Base-by-base conservation (phyloP, 2,329 filamentous ascomycete species). In the Aspergillus floridensis region DNA sequence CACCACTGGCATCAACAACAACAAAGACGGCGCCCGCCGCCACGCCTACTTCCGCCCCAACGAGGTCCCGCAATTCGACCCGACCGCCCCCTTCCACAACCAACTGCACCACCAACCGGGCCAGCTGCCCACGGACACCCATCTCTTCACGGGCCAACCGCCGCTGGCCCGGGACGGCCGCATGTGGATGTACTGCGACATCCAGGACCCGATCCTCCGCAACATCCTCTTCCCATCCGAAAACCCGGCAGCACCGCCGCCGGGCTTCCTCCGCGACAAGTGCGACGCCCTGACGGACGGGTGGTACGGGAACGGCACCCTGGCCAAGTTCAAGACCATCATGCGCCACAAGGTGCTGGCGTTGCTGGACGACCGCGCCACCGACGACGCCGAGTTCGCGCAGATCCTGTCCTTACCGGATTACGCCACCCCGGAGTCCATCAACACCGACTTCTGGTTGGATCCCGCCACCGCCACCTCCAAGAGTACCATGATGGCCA, bases 161-260 rank as follows among this genome's bases (percentile, higher is more conserved):
- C 76, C 83, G 2, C 86, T 93, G 57, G 86, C 86, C 16, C 84
- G 85, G 1, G 92, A 96, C 69, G 92, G 92, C 44, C 95, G 95
- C 69, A 88, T 95, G 53, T 99, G 92, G 89, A 95, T 98, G 79
- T 84, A 96, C 26, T 96, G 92, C 77, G 95, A 99, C 73, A 88
- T 98, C 57, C 89, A 86, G 0, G 93, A 98, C 68, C 90, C 92
- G 0, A 71, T 93, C 1, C 80, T 98, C 1, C 78, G 80, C 0
- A 74, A 80, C 11, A 78, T 97, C 3, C 81, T 96, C 44, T 82
- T 87, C 21, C 84, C 85, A 0, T 80, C 87, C 14, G 32, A 4
- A 35, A 35, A 1, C 32, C 32, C 32, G 11, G 8, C 31, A 3
- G 31, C 7, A 32, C 65, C 2, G 76, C 66, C 38, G 38, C 14